Base-by-base conservation (phyloP, 305 asterid species). In the Plantago coronopus region DNA sequence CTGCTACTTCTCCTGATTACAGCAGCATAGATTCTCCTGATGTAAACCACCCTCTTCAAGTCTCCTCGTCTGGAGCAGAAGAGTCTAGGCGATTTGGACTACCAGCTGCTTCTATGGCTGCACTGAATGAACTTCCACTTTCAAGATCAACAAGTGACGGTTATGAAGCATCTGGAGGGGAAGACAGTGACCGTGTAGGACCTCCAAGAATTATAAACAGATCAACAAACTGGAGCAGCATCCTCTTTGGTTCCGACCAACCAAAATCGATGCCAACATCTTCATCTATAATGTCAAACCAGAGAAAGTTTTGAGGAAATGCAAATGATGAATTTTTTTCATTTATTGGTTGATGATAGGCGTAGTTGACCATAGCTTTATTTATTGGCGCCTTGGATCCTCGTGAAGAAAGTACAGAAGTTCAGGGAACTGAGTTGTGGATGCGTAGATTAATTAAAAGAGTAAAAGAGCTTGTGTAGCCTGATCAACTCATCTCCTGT, bases 131-230 rank as follows among this genome's bases (percentile, higher is more conserved):
- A 61, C 67, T 78, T 4, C 94, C 95, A 1, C 55, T 89, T 29
- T 87, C 97, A 5, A 79, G 97, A 73, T 93, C 97, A 7, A 87
- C 95, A 10, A 94, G 99, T 22, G 99, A 84, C 49, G 99, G 99
- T 21, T 94, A 94, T 17, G 99, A 94, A 61, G 99, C 99, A 43
- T 94, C 99, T 0, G 99, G 97, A 5, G 99, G 99, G 3, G 99
- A 94, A 74, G 99, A 94, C 63, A 90, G 99, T 12, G 99, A 94
- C 64, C 79, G 84, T 34, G 86, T 87, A 29, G 86, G 85, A 8
- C 93, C 99, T 16, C 74, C 79, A 0, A 78, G 97, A 54, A 62
- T 77, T 43, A 67, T 72, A 22, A 79, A 77, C 11, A 74, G 86
- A 69, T 69, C 97, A 10, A 76, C 71, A 50, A 77, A 87, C 67